Evolutionary conservation across 202 grass and related monocot genomes (phyloP).

Genomic region (Carex sylvatica): DNA sequence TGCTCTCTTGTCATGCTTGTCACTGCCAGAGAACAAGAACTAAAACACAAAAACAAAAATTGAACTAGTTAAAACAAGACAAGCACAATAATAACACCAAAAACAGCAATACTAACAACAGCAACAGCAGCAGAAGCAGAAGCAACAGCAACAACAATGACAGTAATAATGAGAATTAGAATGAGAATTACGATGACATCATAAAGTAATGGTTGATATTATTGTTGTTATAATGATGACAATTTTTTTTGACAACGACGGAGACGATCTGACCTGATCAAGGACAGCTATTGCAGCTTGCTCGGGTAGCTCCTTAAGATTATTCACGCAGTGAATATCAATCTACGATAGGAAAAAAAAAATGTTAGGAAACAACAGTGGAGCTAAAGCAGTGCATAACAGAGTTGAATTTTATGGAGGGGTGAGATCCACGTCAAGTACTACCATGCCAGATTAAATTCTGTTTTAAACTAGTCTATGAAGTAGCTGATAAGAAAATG

Average conservation of each 20-base stretch:
- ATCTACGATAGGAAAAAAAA: conserved; percentile 40
- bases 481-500: not conserved
- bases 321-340: conserved; percentile 53
- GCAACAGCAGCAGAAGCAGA: not conserved
- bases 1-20: conserved; percentile 72
- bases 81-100: not conserved
- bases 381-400: not conserved
- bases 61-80: not conserved
- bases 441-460: not conserved
- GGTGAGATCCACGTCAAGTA: not conserved
- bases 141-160: not conserved
- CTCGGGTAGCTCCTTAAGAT: conserved; percentile 57
- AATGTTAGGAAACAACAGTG: not conserved
- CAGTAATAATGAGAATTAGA: not conserved
- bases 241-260: not conserved
- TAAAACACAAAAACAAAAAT: conserved; percentile 31
- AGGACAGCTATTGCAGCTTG: conserved; percentile 70
- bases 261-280: conserved; percentile 58
- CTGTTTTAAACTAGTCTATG: not conserved
- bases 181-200: not conserved
- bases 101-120: not conserved
- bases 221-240: not conserved
- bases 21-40: conserved; percentile 71
- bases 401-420: not conserved
- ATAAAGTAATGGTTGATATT: not conserved